These are phyloP conservation scores for Bretschneidera sinensis DNA, from an alignment of 345 rosid species.

Conservation along the genomic window DNA sequence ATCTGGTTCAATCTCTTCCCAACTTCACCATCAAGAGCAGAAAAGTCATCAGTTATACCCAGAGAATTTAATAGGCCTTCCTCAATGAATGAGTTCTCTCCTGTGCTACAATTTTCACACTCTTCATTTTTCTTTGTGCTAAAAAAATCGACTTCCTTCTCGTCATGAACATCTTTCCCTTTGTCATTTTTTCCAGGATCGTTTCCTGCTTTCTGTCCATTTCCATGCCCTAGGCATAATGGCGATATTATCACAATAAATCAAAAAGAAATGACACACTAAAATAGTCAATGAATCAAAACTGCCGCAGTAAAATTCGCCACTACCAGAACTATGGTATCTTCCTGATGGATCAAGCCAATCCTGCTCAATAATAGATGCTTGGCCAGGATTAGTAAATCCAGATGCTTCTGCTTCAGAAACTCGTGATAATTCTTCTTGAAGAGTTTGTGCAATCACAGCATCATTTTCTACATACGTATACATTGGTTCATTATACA, in stretches of 20 bases:
- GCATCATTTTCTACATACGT: slow-evolving; percentile 64
- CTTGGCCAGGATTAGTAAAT: slow-evolving; percentile 19
- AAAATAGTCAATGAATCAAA: slow-evolving; percentile 5
- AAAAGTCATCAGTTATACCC: slow-evolving; percentile 51
- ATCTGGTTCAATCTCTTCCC: slow-evolving; percentile 67
- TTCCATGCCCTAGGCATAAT: slow-evolving; percentile 27
- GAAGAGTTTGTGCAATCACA: slow-evolving; percentile 64
- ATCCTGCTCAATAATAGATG: slow-evolving; percentile 58
- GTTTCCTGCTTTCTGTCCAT: slow-evolving; percentile 18
- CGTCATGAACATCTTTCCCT: slow-evolving; percentile 13
- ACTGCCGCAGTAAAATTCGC: slow-evolving; percentile 12
- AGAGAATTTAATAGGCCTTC: slow-evolving; percentile 34
- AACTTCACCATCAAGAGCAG: slow-evolving; percentile 57
- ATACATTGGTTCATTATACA: slow-evolving; percentile 33
- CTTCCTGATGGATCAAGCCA: slow-evolving; percentile 43
- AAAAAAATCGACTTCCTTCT: slow-evolving; percentile 21
- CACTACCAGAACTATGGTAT: slow-evolving; percentile 19
- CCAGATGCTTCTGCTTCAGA: slow-evolving; percentile 55
- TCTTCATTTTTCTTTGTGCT: slow-evolving; percentile 5
- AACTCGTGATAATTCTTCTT: slow-evolving; percentile 68
- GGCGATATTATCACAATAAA: slow-evolving; percentile 1
- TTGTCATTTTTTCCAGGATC: slow-evolving; percentile 12
- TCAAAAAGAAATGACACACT: not conserved
- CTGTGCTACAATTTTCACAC: slow-evolving; percentile 19
- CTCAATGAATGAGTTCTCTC: slow-evolving; percentile 19